Base-by-base conservation (phyloP, 2,329 filamentous ascomycete species). In the Ophiostoma triangulosporum region DNA sequence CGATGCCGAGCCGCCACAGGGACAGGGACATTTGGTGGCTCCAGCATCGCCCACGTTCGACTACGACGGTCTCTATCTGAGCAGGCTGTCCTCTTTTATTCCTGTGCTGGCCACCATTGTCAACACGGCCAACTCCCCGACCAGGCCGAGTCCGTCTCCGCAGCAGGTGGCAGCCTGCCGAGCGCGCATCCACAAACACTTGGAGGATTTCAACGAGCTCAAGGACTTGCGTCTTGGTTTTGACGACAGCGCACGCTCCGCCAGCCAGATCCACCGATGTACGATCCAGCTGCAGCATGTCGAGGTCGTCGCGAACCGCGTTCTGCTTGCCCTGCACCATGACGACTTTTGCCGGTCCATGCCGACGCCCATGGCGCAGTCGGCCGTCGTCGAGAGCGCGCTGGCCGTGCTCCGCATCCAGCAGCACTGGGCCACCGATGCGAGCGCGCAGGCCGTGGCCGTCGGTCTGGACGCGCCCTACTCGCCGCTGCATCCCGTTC, bases 121-220 rank as follows among this genome's bases (percentile, higher is more conserved):
- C 32, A 58, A 57, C 32, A 48, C 54, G 0, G 57, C 57, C 26
- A 64, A 64, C 56, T 59, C 62, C 0, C 57, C 60, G 1, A 54
- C 56, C 1, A 48, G 60, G 46, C 55, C 63, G 27, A 55, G 57
- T 2, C 54, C 63, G 24, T 61, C 69, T 36, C 70, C 69, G 51
- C 63, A 66, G 4, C 69, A 62, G 3, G 64, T 66, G 1, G 57
- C 70, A 3, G 68, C 66, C n/a, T 75, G 69, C 68, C 62, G 71
- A 58, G 54, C 63, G 51, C 55, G 66, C 12, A 38, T 62, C 9
- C 53, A 50, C 7, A 54, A 53, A 4, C 51, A 55, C 6, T 53
- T 64, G 3, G 54, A 43, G n/a, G 57, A 60, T 15, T 12, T 43
- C 38, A 11, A 24, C 32, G 6, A 15, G 6, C 11, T n/a, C 32